Evolutionary conservation across 768 basidiomycete species (phyloP).

Genomic region (Amylocystis lapponica): DNA sequence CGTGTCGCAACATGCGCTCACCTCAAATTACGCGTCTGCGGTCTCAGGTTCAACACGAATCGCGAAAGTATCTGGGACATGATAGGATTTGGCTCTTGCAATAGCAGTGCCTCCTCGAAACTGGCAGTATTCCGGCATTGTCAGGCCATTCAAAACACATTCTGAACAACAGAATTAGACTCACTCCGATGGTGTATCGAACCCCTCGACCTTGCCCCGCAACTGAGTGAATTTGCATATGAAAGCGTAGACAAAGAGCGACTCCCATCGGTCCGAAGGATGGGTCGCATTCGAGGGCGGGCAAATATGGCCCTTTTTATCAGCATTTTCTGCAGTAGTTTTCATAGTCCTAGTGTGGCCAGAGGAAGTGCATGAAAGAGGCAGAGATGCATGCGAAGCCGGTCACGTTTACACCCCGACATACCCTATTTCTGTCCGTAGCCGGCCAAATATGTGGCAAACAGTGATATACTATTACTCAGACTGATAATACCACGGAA

Average conservation of each 20-base stretch:
- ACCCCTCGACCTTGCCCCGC: constrained; percentile 68
- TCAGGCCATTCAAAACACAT: constrained; percentile 10
- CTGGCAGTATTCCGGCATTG: constrained; percentile 38
- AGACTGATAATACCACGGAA: no score
- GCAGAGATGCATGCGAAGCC: constrained; percentile 16
- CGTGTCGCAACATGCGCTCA: constrained; percentile 39
- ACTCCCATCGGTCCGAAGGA: constrained; percentile 83
- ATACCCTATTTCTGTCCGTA: constrained; percentile 25
- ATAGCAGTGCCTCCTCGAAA: constrained; percentile 74
- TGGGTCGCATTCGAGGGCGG: constrained; percentile 60
- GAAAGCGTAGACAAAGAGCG: constrained; percentile 80
- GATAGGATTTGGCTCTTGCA: constrained; percentile 64
- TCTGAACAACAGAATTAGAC: constrained; percentile 30
- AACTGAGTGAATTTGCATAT: constrained; percentile 78
- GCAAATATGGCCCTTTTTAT: constrained; percentile 49
- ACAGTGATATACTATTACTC: constrained; percentile 3
- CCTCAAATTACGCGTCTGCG: constrained; percentile 89
- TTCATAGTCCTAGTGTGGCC: constrained; percentile 30
- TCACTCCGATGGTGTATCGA: constrained; percentile 81
- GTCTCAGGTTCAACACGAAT: constrained; percentile 78
- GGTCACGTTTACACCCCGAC: constrained; percentile 27
- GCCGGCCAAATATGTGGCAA: constrained; percentile 27
- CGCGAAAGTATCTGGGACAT: constrained; percentile 67
- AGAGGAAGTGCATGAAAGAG: constrained; percentile 19
- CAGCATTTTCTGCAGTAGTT: constrained; percentile 22